Evolutionary conservation across 2,329 filamentous ascomycete genomes (phyloP).

Genomic region (Pseudofabraea citricarpa): DNA sequence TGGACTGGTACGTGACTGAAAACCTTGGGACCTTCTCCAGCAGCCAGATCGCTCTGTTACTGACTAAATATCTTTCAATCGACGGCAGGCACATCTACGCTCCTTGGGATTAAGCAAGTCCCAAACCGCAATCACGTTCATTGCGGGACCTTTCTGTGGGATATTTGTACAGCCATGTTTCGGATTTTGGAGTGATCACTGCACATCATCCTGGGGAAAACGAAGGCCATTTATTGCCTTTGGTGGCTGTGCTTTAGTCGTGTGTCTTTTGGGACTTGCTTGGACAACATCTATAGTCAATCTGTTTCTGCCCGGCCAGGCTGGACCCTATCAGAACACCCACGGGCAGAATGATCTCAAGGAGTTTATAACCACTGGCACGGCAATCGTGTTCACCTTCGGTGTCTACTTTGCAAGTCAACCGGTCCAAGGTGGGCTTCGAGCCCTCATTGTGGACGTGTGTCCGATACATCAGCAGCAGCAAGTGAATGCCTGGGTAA

Average conservation of each 20-base stretch:
- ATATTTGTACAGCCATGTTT: constrained; percentile 49
- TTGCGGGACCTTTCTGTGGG: constrained; percentile 49
- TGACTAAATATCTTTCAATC: too few species aligned
- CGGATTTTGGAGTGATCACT: constrained; percentile 46
- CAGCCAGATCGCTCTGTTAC: too few species aligned
- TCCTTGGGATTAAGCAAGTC: constrained; percentile 21
- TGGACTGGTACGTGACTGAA: too few species aligned
- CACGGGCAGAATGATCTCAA: neutral
- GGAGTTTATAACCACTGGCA: neutral
- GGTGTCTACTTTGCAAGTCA: constrained; percentile 28
- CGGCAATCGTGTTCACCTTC: constrained; percentile 21
- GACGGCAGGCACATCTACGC: too few species aligned
- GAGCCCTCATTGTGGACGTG: constrained; percentile 29
- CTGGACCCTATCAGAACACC: constrained; percentile 25
- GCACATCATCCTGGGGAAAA: constrained; percentile 36
- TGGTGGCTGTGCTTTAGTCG: constrained; percentile 41
- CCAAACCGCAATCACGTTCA: constrained; percentile 47
- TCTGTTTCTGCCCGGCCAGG: too few species aligned
- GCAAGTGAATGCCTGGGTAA: constrained; percentile 26
- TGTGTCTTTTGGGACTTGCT: constrained; percentile 42
- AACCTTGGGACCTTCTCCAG: too few species aligned
- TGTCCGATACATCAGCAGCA: constrained; percentile 26
- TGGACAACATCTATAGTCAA: too few species aligned
- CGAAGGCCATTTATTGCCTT: constrained; percentile 46
- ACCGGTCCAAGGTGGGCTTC: constrained; percentile 27